Conservation (phyloP, 2,329 filamentous ascomycete species). For the Exophiala lecanii-corni region DNA sequence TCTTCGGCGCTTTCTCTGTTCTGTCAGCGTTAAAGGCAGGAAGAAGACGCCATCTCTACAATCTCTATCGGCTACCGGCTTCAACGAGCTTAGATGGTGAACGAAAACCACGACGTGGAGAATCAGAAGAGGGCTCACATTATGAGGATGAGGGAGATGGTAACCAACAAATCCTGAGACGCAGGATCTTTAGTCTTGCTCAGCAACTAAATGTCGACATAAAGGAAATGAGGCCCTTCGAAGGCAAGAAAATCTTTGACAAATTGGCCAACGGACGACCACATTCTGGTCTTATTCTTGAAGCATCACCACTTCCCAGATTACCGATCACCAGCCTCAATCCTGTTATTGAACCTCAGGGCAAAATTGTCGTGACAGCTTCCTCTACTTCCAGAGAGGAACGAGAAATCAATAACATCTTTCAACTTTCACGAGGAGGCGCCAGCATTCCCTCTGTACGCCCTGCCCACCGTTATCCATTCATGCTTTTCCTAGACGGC, state of each 20-base stretch:
- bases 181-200: conserved; percentile 15
- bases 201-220: conserved; percentile 9
- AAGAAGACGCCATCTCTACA: conserved; percentile 69
- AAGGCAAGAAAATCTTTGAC: conserved; percentile 67
- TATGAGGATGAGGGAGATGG: conserved; percentile 1
- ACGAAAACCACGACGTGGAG: not conserved
- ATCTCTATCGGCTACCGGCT: conserved; percentile 62
- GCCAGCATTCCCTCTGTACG: conserved; percentile 16
- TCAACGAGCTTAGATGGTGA: not conserved
- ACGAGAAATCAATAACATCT: conserved; percentile 62
- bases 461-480: conserved; percentile 32
- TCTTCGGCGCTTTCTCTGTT: conserved; percentile 81
- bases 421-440: conserved; percentile 2
- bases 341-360: conserved; percentile 41
- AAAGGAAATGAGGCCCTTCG: conserved; percentile 33
- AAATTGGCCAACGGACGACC: conserved; percentile 78
- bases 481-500: conserved; percentile 42
- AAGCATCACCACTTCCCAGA: conserved; percentile 76
- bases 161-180: conserved; percentile 3
- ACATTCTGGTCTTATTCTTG: conserved; percentile 85
- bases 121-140: conserved; percentile 6
- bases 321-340: conserved; percentile 60
- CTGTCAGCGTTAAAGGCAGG: conserved; percentile 68
- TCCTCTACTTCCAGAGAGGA: conserved; percentile 72
- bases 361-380: conserved; percentile 57